A percentile compares a stretch with the other conserved stretches of the same genome.
Conservation (phyloP, 177 flowering plant species). For the Vitis hybrid region DNA sequence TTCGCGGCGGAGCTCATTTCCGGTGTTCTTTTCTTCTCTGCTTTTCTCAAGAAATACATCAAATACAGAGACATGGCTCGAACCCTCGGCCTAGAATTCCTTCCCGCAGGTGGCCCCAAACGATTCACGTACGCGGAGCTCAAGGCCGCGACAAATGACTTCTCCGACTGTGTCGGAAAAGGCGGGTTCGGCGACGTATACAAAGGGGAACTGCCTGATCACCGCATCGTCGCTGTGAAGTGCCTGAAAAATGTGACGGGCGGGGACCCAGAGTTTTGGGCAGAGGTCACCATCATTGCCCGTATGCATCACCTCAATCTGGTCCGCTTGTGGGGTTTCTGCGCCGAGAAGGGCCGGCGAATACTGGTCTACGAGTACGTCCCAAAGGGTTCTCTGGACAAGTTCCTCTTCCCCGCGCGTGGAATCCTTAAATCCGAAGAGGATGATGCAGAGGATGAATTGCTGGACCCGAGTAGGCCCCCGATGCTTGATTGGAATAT, state of each 20-base stretch:
- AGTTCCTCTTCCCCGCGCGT: conserved; percentile 47
- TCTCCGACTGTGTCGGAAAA: conserved; percentile 53
- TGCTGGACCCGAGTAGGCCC: background rate
- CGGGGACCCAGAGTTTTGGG: conserved; percentile 79
- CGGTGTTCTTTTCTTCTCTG: conserved; percentile 61
- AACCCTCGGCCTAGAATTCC: conserved; percentile 64
- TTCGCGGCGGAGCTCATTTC: conserved; percentile 60
- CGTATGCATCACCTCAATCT: conserved; percentile 85
- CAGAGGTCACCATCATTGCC: conserved; percentile 78
- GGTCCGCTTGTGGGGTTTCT: conserved; percentile 78
- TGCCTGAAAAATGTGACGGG: conserved; percentile 51
- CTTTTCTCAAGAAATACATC: conserved; percentile 62
- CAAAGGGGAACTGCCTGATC: conserved; percentile 58
- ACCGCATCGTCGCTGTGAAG: conserved; percentile 71
- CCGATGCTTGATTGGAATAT: conserved; percentile 65
- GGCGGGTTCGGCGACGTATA: conserved; percentile 82
- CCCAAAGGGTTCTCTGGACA: conserved; percentile 75
- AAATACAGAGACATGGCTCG: conserved; percentile 77
- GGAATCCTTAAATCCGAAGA: conserved; percentile 1
- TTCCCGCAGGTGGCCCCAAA: conserved; percentile 75
- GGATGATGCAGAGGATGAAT: conserved; percentile 1
- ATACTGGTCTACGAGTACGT: conserved; percentile 77
- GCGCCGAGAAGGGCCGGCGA: conserved; percentile 63
- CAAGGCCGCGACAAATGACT: conserved; percentile 60
- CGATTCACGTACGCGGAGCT: conserved; percentile 65